phyloP scores from a whole-genome alignment of 371 early-diverging fungal species.

The Phascolomyces articulosus region DNA sequence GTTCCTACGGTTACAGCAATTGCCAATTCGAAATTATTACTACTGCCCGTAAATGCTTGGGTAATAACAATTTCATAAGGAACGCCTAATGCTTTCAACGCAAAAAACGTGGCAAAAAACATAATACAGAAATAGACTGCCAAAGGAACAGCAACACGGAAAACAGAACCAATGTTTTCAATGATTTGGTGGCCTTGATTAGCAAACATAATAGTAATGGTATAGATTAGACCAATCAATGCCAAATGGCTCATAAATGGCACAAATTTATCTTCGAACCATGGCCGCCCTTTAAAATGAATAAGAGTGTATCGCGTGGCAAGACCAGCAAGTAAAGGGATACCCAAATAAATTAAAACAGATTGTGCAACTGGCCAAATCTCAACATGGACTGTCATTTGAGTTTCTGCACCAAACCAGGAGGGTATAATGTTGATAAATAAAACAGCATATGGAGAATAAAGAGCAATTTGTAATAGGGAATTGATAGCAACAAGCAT shows the following conservation, averaged over 20 bases:
- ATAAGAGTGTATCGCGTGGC: constrained; percentile 55
- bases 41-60: constrained; percentile 72
- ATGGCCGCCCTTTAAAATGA: constrained; percentile 31
- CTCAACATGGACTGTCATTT: constrained; percentile 37
- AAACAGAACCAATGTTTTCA: constrained; percentile 62
- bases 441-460: constrained; percentile 62
- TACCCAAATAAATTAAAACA: constrained; percentile 72
- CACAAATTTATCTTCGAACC: constrained; percentile 63
- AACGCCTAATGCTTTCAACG: constrained; percentile 26
- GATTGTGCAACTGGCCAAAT: constrained; percentile 62
- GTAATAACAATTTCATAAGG: constrained; percentile 58
- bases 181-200: constrained; percentile 72
- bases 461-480: constrained; percentile 68
- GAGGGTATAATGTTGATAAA: constrained; percentile 55
- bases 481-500: constrained; percentile 73
- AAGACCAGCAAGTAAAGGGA: constrained; percentile 65
- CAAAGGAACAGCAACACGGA: constrained; percentile 69
- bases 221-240: constrained; percentile 65
- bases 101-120: constrained; percentile 53
- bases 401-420: constrained; percentile 44
- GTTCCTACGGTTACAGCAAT: constrained; percentile 75
- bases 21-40: constrained; percentile 80
- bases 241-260: constrained; percentile 58
- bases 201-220: constrained; percentile 77
- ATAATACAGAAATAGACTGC: constrained; percentile 65